phyloP scores from a whole-genome alignment of 768 basidiomycete species.

The Suillus bovinus region DNA sequence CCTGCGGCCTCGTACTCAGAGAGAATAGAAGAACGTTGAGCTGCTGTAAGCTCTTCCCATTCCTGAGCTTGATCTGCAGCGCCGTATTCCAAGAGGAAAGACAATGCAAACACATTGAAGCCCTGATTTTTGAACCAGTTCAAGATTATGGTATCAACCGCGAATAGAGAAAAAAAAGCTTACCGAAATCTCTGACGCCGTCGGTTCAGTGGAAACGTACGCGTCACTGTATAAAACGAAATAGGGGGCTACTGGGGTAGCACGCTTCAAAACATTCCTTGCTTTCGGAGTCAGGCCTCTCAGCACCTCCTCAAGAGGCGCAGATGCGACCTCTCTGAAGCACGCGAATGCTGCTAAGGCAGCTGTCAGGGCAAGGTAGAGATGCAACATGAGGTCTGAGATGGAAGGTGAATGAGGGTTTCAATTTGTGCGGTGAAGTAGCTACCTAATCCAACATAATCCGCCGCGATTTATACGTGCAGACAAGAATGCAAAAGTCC shows the following conservation, averaged over 20 bases:
- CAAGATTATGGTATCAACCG: conserved; percentile 4
- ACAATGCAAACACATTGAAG: conserved; percentile 34
- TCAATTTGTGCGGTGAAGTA: conserved; percentile 1
- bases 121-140: background rate
- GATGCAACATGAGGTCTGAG: conserved; percentile 16
- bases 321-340: conserved; percentile 13
- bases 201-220: conserved; percentile 46
- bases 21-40: conserved; percentile 42
- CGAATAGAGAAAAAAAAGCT: background rate
- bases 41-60: conserved; percentile 42
- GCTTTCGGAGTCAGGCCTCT: conserved; percentile 21
- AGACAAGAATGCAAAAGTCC: background rate
- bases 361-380: conserved; percentile 11
- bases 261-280: conserved; percentile 24
- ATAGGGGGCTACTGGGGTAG: conserved; percentile 47
- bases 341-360: conserved; percentile 11
- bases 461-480: conserved; percentile 22
- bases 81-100: conserved; percentile 44
- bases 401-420: background rate
- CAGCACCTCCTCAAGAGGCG: conserved; percentile 26
- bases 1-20: conserved; percentile 53
- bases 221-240: conserved; percentile 44
- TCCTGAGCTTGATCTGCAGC: conserved; percentile 46
- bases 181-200: conserved; percentile 45
- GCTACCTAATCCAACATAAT: background rate